Evolutionary conservation across 2,329 filamentous ascomycete species (phyloP).

Genomic region (Huntiella omanensis): DNA sequence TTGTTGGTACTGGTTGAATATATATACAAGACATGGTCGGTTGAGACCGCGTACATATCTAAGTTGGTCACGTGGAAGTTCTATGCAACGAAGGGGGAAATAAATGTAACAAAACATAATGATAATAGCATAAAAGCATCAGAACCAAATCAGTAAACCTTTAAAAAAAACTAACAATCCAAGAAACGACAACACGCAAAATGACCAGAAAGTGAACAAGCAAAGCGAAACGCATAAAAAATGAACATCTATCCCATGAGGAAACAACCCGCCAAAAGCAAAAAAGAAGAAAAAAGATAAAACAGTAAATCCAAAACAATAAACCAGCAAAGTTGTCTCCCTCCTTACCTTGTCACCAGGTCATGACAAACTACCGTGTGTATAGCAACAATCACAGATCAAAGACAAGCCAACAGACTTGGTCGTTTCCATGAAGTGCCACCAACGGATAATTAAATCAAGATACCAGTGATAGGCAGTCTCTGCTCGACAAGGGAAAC

Average conservation of each 20-base stretch:
- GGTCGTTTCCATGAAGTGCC: too few species aligned
- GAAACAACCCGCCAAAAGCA: not conserved
- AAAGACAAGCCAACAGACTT: too few species aligned
- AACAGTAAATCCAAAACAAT: not conserved
- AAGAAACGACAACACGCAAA: not conserved
- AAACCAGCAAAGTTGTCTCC: not conserved
- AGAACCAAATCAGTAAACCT: not conserved
- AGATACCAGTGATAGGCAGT: not conserved
- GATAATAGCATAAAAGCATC: constrained; percentile 4
- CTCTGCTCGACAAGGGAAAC: not conserved
- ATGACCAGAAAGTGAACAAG: not conserved
- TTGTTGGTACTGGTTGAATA: constrained; percentile 2
- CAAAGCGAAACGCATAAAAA: constrained; percentile 1
- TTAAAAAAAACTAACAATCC: constrained; percentile 1
- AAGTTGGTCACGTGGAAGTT: constrained; percentile 51
- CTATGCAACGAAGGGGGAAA: not conserved
- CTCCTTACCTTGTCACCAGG: not conserved
- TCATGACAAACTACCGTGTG: too few species aligned
- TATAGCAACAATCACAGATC: too few species aligned
- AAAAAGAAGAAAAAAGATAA: not conserved
- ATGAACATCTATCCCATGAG: not conserved
- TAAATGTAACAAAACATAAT: not conserved
- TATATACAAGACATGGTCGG: not conserved
- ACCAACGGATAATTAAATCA: too few species aligned
- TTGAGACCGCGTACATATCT: not conserved